Evolutionary conservation across 169 alveolate species (phyloP).

Genomic region (Cryptosporidium parvum): DNA sequence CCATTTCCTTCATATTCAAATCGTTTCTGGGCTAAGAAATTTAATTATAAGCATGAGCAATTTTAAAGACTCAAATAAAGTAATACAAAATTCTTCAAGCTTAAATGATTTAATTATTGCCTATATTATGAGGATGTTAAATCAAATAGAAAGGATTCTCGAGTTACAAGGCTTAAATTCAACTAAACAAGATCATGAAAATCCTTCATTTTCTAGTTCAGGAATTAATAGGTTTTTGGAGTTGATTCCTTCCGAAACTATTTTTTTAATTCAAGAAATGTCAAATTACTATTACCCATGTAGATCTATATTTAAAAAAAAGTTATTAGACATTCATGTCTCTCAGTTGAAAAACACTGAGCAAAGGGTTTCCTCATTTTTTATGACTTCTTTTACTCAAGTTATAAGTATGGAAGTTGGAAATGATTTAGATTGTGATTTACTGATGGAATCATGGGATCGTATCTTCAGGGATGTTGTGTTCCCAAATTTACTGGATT

Average conservation of each 20-base stretch:
- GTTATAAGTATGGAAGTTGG: not conserved
- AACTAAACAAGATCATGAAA: not conserved
- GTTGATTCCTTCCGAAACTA: constrained; percentile 35
- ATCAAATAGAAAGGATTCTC: constrained; percentile 28
- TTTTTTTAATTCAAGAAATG: constrained; percentile 27
- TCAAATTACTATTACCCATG: not conserved
- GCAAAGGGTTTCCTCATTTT: constrained; percentile 3
- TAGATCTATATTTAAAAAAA: not conserved
- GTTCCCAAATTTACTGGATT: not conserved
- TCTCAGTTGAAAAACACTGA: constrained; percentile 8
- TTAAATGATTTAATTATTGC: constrained; percentile 11
- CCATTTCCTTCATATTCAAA: constrained; percentile 46
- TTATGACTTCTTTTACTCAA: constrained; percentile 12
- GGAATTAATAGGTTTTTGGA: constrained; percentile 17
- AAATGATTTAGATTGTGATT: not conserved
- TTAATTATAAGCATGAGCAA: not conserved
- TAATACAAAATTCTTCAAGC: not conserved
- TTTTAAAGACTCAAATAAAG: not conserved
- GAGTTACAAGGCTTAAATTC: constrained; percentile 7
- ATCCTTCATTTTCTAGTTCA: not conserved
- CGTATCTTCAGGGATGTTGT: constrained; percentile 10
- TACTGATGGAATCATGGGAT: constrained; percentile 17
- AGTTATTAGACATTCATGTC: constrained; percentile 3
- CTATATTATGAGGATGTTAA: constrained; percentile 23
- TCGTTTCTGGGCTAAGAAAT: constrained; percentile 29